Evolutionary conservation across 805 yeast genomes (phyloP).

Genomic region (Diddensiella caesifluorescens): DNA sequence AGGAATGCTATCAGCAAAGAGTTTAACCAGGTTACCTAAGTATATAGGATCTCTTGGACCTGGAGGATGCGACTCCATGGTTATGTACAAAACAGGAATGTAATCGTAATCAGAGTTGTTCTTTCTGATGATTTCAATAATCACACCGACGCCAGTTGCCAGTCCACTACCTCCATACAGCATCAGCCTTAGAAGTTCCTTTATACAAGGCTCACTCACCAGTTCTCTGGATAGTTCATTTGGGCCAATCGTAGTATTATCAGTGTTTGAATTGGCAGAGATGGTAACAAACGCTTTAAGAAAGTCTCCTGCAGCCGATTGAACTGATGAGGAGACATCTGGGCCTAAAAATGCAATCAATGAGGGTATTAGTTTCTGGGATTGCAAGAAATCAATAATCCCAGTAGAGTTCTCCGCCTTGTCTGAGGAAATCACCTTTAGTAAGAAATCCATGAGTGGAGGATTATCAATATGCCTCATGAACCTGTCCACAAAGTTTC

Average conservation of each 20-base stretch:
- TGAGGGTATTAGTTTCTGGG: conserved; percentile 67
- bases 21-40: conserved; percentile 74
- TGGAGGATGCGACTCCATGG: conserved; percentile 88
- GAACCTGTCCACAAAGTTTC: conserved; percentile 70
- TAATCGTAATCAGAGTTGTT: conserved; percentile 94
- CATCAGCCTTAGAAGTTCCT: conserved; percentile 69
- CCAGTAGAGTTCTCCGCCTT: conserved; percentile 87
- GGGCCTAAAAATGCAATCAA: conserved; percentile 69
- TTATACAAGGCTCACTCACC: conserved; percentile 67
- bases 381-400: conserved; percentile 66
- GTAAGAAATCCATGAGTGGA: conserved; percentile 84
- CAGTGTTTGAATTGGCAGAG: conserved; percentile 86
- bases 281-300: conserved; percentile 89
- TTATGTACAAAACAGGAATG: conserved; percentile 75
- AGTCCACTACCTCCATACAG: conserved; percentile 73
- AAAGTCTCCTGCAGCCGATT: conserved; percentile 93
- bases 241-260: conserved; percentile 91
- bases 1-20: conserved; percentile 71
- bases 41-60: conserved; percentile 88
- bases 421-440: conserved; percentile 88
- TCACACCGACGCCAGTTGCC: conserved; percentile 89
- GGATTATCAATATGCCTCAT: conserved; percentile 87
- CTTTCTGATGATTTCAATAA: conserved; percentile 89
- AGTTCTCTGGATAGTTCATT: conserved; percentile 88
- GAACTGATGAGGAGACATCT: conserved; percentile 60